Base-by-base conservation (phyloP, 2,329 filamentous ascomycete species). In the Arthrobotrys pseudoclavata region DNA sequence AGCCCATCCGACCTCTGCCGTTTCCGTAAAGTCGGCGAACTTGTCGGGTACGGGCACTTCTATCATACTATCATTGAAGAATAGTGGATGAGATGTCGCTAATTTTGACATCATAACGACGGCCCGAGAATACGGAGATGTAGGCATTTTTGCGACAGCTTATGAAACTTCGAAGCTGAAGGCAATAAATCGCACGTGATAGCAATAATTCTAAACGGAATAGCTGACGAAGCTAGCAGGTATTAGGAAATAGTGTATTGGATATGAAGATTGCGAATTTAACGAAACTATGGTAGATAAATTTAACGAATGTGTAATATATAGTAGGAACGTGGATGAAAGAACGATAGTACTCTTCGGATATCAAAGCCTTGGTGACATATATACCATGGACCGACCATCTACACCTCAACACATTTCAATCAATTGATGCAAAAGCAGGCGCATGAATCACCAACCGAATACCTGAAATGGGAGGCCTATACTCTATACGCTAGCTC, bases 1-100 rank as follows among this genome's bases (percentile, higher is more conserved):
- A 10, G 55, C 55, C 55, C 55, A 61, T 40, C 55, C 55, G 29
- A 61, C 15, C 15, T 40, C 55, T 10, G 37, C 55, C 1, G 55
- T 40, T 15, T 61, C 55, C n/a, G 55, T 22, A 26, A 61, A 61
- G 2, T 18, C 55, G 12, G 55, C 31, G 37, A 61, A 45, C 12
- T 42, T 61, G 15, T 29, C 34, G 5, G 15, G 26, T 4, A 9
- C 9, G n/a, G 42, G n/a, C 4, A 45, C 9, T 9, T 45, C 52
- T 20, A 45, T n/a, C n/a, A 26, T 22, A 10, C 20, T 50, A 7
- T 50, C 22, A 12, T 24, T 50, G 18, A 61, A 22, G 55, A 61
- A 31, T 10, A 31, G 55, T 12, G 55, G 29, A 10, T 22, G 20
- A 5, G 55, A 61, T 42, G 24, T 3, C 18, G 34, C 18, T 13